A percentile compares a stretch with the other conserved stretches of the same genome.
These are phyloP conservation scores for Gossypium aridum DNA, from an alignment of 441 rosid genomes.

Conservation along the genomic window DNA sequence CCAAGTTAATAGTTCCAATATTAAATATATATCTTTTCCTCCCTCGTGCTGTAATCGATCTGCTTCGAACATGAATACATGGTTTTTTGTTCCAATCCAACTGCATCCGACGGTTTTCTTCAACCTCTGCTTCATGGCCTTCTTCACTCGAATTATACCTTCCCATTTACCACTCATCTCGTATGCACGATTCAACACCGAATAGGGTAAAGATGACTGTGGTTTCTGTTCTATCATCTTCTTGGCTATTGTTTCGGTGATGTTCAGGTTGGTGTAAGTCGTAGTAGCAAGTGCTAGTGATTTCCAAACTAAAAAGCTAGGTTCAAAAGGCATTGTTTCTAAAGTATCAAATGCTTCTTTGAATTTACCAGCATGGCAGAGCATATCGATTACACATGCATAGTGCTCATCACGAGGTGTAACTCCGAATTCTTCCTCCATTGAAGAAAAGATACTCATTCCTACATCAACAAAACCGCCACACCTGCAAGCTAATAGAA, in stretches of 20 bases:
- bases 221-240: conserved; percentile 40
- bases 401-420: conserved; percentile 47
- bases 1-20: conserved; percentile 41
- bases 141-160: conserved; percentile 40
- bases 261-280: conserved; percentile 28
- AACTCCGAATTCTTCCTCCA: conserved; percentile 39
- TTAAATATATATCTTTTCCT: conserved; percentile 28
- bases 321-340: conserved; percentile 39
- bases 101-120: conserved; percentile 41
- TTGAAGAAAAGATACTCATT: conserved; percentile 42
- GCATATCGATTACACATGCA: conserved; percentile 38
- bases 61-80: conserved; percentile 31
- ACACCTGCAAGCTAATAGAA: conserved; percentile 54
- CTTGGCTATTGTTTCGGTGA: conserved; percentile 37
- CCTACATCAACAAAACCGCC: conserved; percentile 44
- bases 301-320: conserved; percentile 41
- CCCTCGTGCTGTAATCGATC: conserved; percentile 47
- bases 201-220: conserved; percentile 36
- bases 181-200: conserved; percentile 39
- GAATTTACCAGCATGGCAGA: conserved; percentile 41
- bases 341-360: conserved; percentile 34
- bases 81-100: conserved; percentile 44
- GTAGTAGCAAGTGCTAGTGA: conserved; percentile 31
- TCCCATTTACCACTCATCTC: conserved; percentile 66
- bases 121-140: conserved; percentile 31